Percentiles rank a stretch among this genome's conserved stretches.
Conservation (phyloP, 768 basidiomycete species). For the Pleurotus djamor region DNA sequence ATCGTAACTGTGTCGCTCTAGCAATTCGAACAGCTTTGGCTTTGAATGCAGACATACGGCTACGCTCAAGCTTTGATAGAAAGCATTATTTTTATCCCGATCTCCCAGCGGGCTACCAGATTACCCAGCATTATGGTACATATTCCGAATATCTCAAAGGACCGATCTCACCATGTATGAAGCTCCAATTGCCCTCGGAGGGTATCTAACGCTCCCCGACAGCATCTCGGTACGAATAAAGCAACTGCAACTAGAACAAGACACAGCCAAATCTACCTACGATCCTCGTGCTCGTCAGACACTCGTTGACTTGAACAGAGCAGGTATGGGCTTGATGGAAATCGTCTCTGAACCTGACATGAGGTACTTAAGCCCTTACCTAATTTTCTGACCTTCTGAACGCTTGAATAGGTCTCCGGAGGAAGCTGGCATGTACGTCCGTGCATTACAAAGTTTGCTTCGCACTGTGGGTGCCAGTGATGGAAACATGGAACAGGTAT, state of each 20-base stretch:
- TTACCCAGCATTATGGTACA: constrained; percentile 91
- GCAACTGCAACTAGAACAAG: constrained; percentile 96
- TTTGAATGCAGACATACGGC: constrained; percentile 62
- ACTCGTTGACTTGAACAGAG: constrained; percentile 86
- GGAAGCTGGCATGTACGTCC: constrained; percentile 87
- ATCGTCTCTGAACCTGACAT: constrained; percentile 96
- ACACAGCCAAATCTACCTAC: constrained; percentile 85
- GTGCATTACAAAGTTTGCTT: constrained; percentile 76
- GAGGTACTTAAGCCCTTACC: constrained; percentile 36
- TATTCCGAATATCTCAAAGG: background rate
- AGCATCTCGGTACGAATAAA: constrained; percentile 70
- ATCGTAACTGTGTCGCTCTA: constrained; percentile 71
- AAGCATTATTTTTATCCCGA: constrained; percentile 99
- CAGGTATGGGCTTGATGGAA: constrained; percentile 89
- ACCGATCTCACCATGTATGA: constrained; percentile 4
- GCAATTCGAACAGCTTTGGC: constrained; percentile 83
- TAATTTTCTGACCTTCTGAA: background rate
- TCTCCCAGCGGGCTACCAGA: constrained; percentile 92
- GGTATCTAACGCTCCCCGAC: constrained; percentile 47
- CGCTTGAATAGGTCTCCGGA: constrained; percentile 65
- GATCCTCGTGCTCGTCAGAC: constrained; percentile 48
- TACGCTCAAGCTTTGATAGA: constrained; percentile 83
- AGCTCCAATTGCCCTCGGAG: constrained; percentile 82
- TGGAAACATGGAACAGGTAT: constrained; percentile 95
- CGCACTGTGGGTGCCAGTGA: constrained; percentile 86